Base-by-base conservation (phyloP, 108 stramenopile species). In the Nitzschia sp. region DNA sequence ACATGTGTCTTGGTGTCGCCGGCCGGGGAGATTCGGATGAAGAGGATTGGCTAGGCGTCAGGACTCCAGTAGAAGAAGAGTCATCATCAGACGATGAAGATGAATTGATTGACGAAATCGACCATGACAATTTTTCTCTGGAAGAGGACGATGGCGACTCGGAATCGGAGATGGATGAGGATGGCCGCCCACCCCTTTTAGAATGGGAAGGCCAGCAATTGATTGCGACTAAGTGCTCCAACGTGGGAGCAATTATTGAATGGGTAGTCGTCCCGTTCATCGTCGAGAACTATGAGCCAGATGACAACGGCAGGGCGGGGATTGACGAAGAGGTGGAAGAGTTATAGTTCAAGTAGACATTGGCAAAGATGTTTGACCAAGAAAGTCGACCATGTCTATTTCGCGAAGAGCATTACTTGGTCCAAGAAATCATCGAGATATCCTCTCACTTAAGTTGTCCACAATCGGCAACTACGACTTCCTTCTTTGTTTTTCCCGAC, bases 221-320 rank as follows among this genome's bases (percentile, higher is more conserved):
- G 32, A 73, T 85, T 45, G 65, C 88, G 15, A 94, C 86, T 1
- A 80, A 76, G 22, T 94, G 93, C 64, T 87, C 85, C 0, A 91
- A 94, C 69, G 58, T 29, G 33, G 88, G 77, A 53, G 88, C 86
- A 8, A 84, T 94, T 21, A 76, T 94, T 33, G 81, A 94, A 58
- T 94, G 82, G 78, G 71, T 77, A 3, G 84, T 84, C 53, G 88
- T 94, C 11, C 93, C 93, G 27, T 94, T 85, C 63, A 91, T 94
- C 68, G 82, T 81, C 15, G 86, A 88, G 54, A 82, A 87, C 13
- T 9, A 6, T 41, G 38, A 41, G 13, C 38, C 38, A 41, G 13
- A 41, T 6, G 38, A 13, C 38, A 13, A 41, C 9, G 38, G 38
- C 38, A 41, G 13, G 9, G 38, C 6, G 13, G 13, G 9, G 38